A percentile compares a stretch with the other conserved stretches of the same genome.
Evolutionary conservation across 192 early-diverging fungal species (phyloP).

Genomic region (Entomortierella lignicola): DNA sequence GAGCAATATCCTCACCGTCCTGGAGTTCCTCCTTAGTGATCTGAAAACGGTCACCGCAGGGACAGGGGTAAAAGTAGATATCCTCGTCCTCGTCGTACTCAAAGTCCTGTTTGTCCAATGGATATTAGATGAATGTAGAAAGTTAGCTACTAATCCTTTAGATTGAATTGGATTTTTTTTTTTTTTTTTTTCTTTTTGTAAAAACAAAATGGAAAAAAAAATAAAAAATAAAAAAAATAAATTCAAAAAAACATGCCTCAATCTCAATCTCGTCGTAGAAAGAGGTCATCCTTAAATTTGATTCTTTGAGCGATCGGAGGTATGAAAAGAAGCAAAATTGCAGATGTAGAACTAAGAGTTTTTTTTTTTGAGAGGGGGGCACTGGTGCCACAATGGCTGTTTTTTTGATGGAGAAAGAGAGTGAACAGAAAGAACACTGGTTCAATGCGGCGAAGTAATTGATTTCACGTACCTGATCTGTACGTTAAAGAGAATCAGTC

Average conservation of each 20-base stretch:
- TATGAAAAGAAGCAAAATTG: neutral
- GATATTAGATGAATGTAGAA: neutral
- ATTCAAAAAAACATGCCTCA: slow-evolving; percentile 26
- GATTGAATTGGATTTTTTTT: neutral
- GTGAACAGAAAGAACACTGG: neutral
- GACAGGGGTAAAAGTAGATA: slow-evolving; percentile 93
- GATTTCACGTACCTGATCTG: neutral
- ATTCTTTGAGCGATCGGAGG: neutral
- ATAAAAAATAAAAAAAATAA: neutral
- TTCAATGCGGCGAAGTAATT: neutral
- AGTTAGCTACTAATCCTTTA: no score
- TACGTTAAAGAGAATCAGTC: neutral
- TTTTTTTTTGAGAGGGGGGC: neutral
- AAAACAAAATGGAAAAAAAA: neutral
- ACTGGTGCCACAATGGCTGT: neutral
- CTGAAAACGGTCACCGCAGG: slow-evolving; percentile 95
- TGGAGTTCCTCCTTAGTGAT: slow-evolving; percentile 83
- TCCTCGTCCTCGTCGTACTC: slow-evolving; percentile 88
- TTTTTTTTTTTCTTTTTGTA: neutral
- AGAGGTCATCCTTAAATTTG: slow-evolving; percentile 48
- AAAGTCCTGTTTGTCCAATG: slow-evolving; percentile 97
- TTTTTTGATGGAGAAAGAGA: neutral
- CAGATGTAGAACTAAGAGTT: neutral
- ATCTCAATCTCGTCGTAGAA: slow-evolving; percentile 76
- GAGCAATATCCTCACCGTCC: slow-evolving; percentile 88